These are phyloP conservation scores for Lippia alba DNA, from an alignment of 305 asterid species.

Conservation along the genomic window DNA sequence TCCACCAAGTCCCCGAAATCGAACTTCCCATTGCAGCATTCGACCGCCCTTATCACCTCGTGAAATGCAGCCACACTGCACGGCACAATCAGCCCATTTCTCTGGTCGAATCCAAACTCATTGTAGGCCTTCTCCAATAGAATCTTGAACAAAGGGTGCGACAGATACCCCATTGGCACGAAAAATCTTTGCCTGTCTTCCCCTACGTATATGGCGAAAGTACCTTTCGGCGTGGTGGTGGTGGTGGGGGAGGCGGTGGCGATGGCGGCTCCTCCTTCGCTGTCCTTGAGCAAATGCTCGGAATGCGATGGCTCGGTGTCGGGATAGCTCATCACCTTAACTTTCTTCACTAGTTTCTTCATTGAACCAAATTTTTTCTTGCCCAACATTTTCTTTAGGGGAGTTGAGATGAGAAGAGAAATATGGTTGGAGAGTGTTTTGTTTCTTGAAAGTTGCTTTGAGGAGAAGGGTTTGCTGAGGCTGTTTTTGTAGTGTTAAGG, in stretches of 20 bases:
- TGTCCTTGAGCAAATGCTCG: conserved; percentile 46
- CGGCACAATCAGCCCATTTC: conserved; percentile 65
- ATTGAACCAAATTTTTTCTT: conserved; percentile 67
- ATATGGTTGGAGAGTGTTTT: conserved; percentile 13
- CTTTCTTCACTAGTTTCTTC: conserved; percentile 63
- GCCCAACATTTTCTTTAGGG: conserved; percentile 44
- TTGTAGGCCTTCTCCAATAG: conserved; percentile 69
- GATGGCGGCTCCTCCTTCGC: conserved; percentile 29
- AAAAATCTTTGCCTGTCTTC: conserved; percentile 64
- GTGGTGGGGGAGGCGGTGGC: conserved; percentile 34
- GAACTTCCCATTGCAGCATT: conserved; percentile 67
- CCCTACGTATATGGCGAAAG: conserved; percentile 71
- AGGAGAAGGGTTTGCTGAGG: conserved; percentile 26
- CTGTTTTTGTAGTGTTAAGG: conserved; percentile 46
- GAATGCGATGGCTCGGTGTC: conserved; percentile 29
- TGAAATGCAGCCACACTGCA: conserved; percentile 71
- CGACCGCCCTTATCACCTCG: conserved; percentile 67
- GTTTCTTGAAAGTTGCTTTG: conserved; percentile 31
- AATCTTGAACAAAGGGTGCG: conserved; percentile 84
- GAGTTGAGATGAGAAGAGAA: conserved; percentile 8
- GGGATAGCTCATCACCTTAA: conserved; percentile 32
- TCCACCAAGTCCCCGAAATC: conserved; percentile 66
- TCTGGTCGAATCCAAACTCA: conserved; percentile 67
- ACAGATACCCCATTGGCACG: conserved; percentile 65
- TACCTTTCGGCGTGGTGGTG: conserved; percentile 56